Percentiles rank a stretch among this genome's conserved stretches.
Conservation (phyloP, 148 eudicot species). For the Vaccinium corymbosum region DNA sequence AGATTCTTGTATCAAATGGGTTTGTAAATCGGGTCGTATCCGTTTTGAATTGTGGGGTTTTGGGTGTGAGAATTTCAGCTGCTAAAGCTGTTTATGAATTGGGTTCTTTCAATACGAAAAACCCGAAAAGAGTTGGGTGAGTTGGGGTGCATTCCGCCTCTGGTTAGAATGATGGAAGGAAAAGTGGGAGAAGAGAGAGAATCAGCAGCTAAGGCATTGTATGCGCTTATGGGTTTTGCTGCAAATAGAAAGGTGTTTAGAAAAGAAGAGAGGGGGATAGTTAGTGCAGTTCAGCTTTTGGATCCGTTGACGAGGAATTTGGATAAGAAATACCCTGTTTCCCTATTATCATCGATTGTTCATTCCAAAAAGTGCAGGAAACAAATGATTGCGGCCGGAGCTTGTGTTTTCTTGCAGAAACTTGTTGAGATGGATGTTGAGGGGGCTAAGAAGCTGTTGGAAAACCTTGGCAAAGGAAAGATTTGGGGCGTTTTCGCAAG, state of each 20-base stretch:
- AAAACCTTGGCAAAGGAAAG: constrained; percentile 57
- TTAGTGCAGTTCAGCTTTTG: constrained; percentile 55
- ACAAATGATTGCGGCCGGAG: constrained; percentile 65
- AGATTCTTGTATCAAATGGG: constrained; percentile 48
- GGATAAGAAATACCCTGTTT: constrained; percentile 63
- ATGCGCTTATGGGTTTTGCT: constrained; percentile 45
- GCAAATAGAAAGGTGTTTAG: constrained; percentile 52
- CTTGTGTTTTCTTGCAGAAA: constrained; percentile 56
- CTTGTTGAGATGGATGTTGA: constrained; percentile 69
- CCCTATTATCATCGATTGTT: constrained; percentile 39
- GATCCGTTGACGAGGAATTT: constrained; percentile 50
- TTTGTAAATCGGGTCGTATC: constrained; percentile 40
- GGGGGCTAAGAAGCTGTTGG: constrained; percentile 75
- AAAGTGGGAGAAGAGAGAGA: constrained; percentile 76
- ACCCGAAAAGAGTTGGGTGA: constrained; percentile 74
- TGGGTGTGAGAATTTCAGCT: constrained; percentile 62
- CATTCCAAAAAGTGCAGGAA: constrained; percentile 70
- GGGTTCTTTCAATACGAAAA: constrained; percentile 48
- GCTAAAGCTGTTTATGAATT: constrained; percentile 57
- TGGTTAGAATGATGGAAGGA: constrained; percentile 71
- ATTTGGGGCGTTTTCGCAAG: constrained; percentile 82
- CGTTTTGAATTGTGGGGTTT: constrained; percentile 59
- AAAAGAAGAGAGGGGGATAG: constrained; percentile 73
- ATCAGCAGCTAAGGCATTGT: constrained; percentile 61
- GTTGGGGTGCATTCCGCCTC: constrained; percentile 52